Evolutionary conservation across 2,329 filamentous ascomycete genomes (phyloP), one percentile per base, ranked within the genome.

Genomic region (Aureobasidium uvarum): DNA sequence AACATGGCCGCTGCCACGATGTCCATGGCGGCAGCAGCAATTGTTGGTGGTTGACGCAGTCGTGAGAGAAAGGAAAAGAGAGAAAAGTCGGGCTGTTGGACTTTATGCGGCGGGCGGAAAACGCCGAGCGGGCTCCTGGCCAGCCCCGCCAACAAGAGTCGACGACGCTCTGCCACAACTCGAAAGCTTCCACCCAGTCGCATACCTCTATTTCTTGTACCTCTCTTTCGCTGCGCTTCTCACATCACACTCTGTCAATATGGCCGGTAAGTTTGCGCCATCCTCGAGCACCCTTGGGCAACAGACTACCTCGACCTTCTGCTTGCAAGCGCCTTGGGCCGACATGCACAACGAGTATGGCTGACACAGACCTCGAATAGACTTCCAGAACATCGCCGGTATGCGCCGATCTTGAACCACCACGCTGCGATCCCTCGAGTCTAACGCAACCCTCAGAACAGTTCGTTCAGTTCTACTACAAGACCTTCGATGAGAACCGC

Each of bases 381-480:
- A 77, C 73, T 80, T 79, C 70, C 56, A 69, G 66, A 70, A 71
- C 54, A 72, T 81, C 68, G 80, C 79, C 70, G 74, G 80, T 81
- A 75, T 70, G 78, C 75, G 66, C 50, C 50, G 62, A 16, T 58
- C 48, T 7, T n/a, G 18, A 41, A n/a, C 7, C 20, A 5, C 20
- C 10, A 20, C 10, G n/a, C 25, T 16, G 3, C 54, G 25, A 48
- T 25, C 28, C 28, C 39, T 48, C 20, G 41, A 64, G 25, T 41
- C 48, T 64, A 46, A 62, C 28, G 45, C 20, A 6, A 56, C 16
- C 14, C 8, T 3, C 58, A 97, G 93, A 89, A 77, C 86, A 96
- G 80, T 97, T 98, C 80, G 89, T 94, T 71, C 76, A 88, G 67
- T 94, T 89, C 83, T 98, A 97, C 86, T 97, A 96, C 85, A 83